Conservation (phyloP, 345 rosid species). For the Linum trigynum region DNA sequence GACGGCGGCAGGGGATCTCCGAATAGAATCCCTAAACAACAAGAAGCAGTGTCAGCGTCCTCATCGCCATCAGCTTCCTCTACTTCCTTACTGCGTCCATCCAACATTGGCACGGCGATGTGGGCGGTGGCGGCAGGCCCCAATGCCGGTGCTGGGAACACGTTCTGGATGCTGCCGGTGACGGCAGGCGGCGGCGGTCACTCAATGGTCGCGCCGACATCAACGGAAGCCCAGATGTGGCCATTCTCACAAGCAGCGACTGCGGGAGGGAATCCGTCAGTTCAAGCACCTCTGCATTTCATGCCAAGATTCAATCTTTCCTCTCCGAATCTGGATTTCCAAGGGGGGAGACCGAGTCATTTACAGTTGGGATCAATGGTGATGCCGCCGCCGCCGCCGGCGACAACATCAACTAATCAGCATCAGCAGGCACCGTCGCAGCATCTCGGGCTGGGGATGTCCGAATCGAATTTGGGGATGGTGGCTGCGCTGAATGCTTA, state of each 20-base stretch:
- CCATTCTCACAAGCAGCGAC: constrained; percentile 30
- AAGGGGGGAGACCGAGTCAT: constrained; percentile 41
- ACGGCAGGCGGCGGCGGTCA: constrained; percentile 23
- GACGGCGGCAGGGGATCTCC: constrained; percentile 19
- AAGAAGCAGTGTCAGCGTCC: constrained; percentile 15
- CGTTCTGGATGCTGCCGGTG: constrained; percentile 71
- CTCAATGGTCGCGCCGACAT: constrained; percentile 13
- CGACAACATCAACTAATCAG: constrained; percentile 1
- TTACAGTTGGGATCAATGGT: constrained; percentile 59
- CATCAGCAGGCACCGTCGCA: constrained; percentile 45
- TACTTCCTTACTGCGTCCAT: constrained; percentile 24
- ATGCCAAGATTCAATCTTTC: constrained; percentile 48
- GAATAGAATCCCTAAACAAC: constrained; percentile 25
- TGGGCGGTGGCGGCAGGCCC: constrained; percentile 64
- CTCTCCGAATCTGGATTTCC: constrained; percentile 41
- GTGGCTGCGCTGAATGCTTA: constrained; percentile 59
- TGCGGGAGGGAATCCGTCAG: constrained; percentile 5
- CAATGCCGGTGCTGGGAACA: constrained; percentile 36
- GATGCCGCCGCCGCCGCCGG: constrained; percentile 17
- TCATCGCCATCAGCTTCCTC: constrained; percentile 17
- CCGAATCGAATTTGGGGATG: constrained; percentile 63
- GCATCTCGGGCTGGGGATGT: constrained; percentile 51
- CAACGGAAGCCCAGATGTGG: constrained; percentile 48
- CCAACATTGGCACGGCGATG: constrained; percentile 47
- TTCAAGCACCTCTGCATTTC: constrained; percentile 47